Evolutionary conservation across 1,139 yeast species (phyloP), one percentile per base, ranked within the genome.

Genomic region (Yamadazyma pseudoaaseri): DNA sequence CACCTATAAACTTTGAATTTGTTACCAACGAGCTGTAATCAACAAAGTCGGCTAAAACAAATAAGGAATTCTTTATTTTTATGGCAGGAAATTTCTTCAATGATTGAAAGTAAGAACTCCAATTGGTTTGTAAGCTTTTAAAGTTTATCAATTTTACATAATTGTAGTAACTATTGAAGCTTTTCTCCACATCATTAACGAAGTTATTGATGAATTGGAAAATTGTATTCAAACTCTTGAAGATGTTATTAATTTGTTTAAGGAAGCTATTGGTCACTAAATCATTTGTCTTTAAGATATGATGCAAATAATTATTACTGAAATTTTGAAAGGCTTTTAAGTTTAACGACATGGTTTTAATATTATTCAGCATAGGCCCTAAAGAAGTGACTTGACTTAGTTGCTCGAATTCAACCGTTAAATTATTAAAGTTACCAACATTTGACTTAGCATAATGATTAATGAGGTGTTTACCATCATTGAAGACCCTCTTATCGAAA

Each of bases 161-260:
- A 30, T 71, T 76, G 31, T 66, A 60, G 28, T 75, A 70, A 15
- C 64, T 69, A 36, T 70, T 68, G 49, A 76, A 79, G 24, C 62
- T 64, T 44, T 73, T 77, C 37, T 77, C 81, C 26, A 76, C 60
- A 34, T 73, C 75, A 42, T 56, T 49, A 23, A 73, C 63, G 51
- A 76, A 77, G 29, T 68, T 62, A 20, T 76, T 70, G 28, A 78
- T 70, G 51, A 81, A 81, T 47, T 79, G 82, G 34, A 75, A 69
- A 6, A 81, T 69, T 4, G 78, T 73, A 39, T 68, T 73, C 24
- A 81, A 57, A 12, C 84, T 69, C 33, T 71, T 68, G 48, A 81
- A 65, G 16, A 80, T 61, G 29, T 52, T 51, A 39, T 67, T 70
- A 29, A 68, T 58, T 21, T 60, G 62, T 22, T 45, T 51, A 3